Conservation (phyloP, 805 yeast genomes). For the Zygosaccharomyces pseudorouxii region DNA sequence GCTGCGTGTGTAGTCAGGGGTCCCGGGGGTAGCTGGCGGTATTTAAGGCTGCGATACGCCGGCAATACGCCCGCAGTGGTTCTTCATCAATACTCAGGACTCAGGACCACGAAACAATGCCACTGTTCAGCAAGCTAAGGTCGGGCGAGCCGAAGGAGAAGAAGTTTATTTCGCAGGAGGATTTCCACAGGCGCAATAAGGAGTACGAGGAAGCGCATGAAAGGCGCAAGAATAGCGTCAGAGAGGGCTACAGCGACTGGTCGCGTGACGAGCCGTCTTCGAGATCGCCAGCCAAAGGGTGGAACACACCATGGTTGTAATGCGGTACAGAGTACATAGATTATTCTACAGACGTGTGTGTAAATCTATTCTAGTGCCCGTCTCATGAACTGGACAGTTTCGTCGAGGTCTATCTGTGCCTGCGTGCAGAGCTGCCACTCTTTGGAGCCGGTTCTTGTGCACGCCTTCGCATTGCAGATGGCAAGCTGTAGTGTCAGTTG, state of each 20-base stretch:
- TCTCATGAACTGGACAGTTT: slow-evolving; percentile 35
- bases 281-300: slow-evolving; percentile 53
- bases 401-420: slow-evolving; percentile 32
- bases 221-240: too few species aligned
- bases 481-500: slow-evolving; percentile 32
- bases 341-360: neutral
- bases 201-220: too few species aligned
- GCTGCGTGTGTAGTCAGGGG: neutral
- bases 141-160: too few species aligned
- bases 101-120: too few species aligned
- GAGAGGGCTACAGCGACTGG: slow-evolving; percentile 40
- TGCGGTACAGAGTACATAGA: neutral
- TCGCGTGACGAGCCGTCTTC: slow-evolving; percentile 43
- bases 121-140: too few species aligned
- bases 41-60: too few species aligned
- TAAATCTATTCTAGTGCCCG: slow-evolving; percentile 28
- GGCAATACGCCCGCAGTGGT: too few species aligned
- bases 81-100: too few species aligned
- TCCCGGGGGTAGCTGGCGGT: too few species aligned
- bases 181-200: too few species aligned
- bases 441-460: slow-evolving; percentile 18
- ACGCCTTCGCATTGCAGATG: slow-evolving; percentile 30
- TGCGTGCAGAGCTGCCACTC: slow-evolving; percentile 28
- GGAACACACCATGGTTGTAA: slow-evolving; percentile 38
- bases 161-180: too few species aligned